Evolutionary conservation across 139 green algal genomes (phyloP).

Genomic region (Bryopsis sp.): DNA sequence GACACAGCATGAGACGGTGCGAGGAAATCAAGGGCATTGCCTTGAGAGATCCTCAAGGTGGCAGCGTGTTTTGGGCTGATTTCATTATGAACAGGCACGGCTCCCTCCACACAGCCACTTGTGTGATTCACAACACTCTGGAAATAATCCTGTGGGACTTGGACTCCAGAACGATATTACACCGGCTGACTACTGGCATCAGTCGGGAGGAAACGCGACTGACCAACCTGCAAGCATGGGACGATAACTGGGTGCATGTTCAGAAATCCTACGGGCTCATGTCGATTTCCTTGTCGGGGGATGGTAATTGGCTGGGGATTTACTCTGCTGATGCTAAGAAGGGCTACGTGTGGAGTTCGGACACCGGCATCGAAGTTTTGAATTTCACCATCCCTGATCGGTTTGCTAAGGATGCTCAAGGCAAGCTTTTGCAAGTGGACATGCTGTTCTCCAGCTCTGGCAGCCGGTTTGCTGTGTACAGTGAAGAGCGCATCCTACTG

Average conservation of each 20-base stretch:
- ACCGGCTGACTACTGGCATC: conserved; percentile 3
- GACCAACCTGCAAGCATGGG: neutral
- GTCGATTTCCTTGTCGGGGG: neutral
- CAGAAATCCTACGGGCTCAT: neutral
- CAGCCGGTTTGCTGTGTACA: neutral
- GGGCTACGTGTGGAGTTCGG: neutral
- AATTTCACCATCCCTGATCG: neutral
- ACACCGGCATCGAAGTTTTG: conserved; percentile 3
- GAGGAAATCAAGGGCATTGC: too few species aligned
- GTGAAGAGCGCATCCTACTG: conserved; percentile 6
- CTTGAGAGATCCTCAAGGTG: too few species aligned
- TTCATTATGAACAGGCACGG: too few species aligned
- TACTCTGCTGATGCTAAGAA: neutral
- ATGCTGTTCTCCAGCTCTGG: neutral
- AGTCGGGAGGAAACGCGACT: neutral
- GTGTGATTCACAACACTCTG: too few species aligned
- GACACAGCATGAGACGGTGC: too few species aligned
- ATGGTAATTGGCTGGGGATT: neutral
- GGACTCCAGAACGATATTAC: neutral
- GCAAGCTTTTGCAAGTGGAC: conserved; percentile 5
- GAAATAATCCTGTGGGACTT: conserved; percentile 12
- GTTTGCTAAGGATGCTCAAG: too few species aligned
- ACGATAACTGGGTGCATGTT: conserved; percentile 2
- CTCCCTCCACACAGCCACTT: too few species aligned
- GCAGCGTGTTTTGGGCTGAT: too few species aligned